Conservation (phyloP, 257 asterid genomes). For the Anisodus tanguticus region DNA sequence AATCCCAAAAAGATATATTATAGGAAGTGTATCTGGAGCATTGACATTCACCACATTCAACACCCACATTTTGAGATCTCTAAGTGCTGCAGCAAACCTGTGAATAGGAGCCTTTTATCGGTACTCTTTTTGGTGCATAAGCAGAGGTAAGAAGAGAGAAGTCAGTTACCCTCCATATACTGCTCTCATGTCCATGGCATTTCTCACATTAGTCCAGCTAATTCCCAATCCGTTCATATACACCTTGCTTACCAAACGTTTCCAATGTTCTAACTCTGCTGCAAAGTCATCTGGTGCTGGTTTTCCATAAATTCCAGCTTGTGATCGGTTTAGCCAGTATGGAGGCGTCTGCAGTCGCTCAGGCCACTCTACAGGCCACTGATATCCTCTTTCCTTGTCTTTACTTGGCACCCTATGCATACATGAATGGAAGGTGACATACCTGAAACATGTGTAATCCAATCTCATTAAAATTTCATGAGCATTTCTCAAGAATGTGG, state of each 20-base stretch:
- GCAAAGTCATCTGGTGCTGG: conserved; percentile 83
- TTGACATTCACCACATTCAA: conserved; percentile 82
- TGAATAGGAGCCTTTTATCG: conserved; percentile 28
- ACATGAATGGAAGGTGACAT: conserved; percentile 79
- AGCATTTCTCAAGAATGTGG: neutral
- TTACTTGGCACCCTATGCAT: conserved; percentile 64
- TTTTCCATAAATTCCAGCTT: conserved; percentile 77
- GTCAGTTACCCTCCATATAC: conserved; percentile 80
- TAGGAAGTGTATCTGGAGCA: conserved; percentile 86
- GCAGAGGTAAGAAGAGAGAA: conserved; percentile 26
- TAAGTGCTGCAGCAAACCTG: conserved; percentile 90
- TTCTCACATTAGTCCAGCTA: conserved; percentile 75
- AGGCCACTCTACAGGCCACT: conserved; percentile 95
- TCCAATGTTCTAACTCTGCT: conserved; percentile 76
- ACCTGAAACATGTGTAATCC: conserved; percentile 53
- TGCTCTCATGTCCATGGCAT: conserved; percentile 93
- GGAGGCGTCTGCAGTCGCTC: conserved; percentile 64
- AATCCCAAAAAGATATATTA: conserved; percentile 78
- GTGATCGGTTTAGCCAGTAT: conserved; percentile 74
- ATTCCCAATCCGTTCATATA: conserved; percentile 74
- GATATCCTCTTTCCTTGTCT: conserved; percentile 70
- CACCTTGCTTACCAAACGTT: conserved; percentile 54
- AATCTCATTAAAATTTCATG: neutral
- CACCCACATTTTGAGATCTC: conserved; percentile 83
- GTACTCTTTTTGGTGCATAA: conserved; percentile 12